Evolutionary conservation across 345 rosid genomes (phyloP), one percentile per base, ranked within the genome.

Genomic region (Melaleuca alternifolia): DNA sequence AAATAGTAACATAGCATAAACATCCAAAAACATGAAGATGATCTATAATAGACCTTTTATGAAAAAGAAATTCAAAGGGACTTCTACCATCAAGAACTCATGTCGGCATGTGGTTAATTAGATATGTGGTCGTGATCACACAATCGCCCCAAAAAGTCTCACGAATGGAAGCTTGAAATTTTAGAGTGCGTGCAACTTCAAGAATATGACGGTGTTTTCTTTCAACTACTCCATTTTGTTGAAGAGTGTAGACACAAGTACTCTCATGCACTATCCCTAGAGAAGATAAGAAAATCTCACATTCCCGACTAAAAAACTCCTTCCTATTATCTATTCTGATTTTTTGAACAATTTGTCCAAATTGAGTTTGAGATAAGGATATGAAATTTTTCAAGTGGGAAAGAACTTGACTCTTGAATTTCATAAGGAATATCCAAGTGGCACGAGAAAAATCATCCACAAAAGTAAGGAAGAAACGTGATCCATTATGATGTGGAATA

Each of bases 181-280:
- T 50, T 1, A 87, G 26, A 15, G 82, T 82, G 37, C 82, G 0
- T 1, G 52, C 82, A 3, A 85, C 83, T 8, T 87, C 85, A 0
- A 87, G 33, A n/a, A 87, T 52, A 46, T 87, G 87, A 1, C 33
- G n/a, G 20, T 87, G 89, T 7, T 87, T 87, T 9, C 84, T 14
- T 50, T 87, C 85, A 8, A 77, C 85, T 0, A 20, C 5, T 20
- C 89, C 83, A 76, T 87, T 87, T 54, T 87, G 71, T 77, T 87
- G 85, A 5, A 62, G 87, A 5, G 87, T 87, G 3, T 41, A 76
- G 5, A 28, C 48, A 48, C 62, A 85, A 28, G 82, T 52, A 2
- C 84, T 85, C 53, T 85, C 53, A 83, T 24, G 51, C 6, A 33
- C 1, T 6, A 81, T 37, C 2, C 84, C 52, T 11, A 8, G 6